Conservation (phyloP, 2,329 filamentous ascomycete genomes). For the Didymella segeticola region DNA sequence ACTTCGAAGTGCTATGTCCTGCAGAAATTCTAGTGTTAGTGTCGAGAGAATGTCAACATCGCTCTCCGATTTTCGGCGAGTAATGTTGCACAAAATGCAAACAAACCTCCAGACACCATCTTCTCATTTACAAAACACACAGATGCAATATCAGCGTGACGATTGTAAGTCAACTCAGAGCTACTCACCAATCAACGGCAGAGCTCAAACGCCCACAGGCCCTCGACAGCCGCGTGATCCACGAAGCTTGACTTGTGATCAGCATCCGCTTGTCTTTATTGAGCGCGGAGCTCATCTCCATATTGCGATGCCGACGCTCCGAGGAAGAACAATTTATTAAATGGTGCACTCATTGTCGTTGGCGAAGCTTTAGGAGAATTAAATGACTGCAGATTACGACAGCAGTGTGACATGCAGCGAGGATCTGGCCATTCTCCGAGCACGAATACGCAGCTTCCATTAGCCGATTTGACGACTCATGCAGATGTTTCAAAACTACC, state of each 20-base stretch:
- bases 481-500: neutral
- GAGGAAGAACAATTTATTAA: neutral
- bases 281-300: conserved; percentile 9
- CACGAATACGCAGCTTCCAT: neutral
- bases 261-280: conserved; percentile 4
- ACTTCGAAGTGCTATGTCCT: conserved; percentile 21
- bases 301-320: neutral
- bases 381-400: conserved; percentile 2
- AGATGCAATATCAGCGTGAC: neutral
- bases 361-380: conserved; percentile 2
- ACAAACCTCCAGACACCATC: too few relatives aligned
- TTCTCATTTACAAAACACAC: too few relatives aligned
- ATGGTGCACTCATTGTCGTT: neutral
- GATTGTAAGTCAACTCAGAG: neutral
- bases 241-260: conserved; percentile 4
- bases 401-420: neutral
- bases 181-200: neutral
- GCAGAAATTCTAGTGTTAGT: too few relatives aligned
- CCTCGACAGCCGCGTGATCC: neutral
- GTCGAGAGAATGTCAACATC: neutral
- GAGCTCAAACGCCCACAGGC: neutral
- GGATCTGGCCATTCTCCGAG: neutral
- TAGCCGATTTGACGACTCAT: neutral
- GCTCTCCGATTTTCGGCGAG: neutral
- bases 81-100: too few relatives aligned